Evolutionary conservation across 495 filamentous ascomycete genomes (phyloP), one percentile per base, ranked within the genome.

Genomic region (Diplogelasinospora grovesii): DNA sequence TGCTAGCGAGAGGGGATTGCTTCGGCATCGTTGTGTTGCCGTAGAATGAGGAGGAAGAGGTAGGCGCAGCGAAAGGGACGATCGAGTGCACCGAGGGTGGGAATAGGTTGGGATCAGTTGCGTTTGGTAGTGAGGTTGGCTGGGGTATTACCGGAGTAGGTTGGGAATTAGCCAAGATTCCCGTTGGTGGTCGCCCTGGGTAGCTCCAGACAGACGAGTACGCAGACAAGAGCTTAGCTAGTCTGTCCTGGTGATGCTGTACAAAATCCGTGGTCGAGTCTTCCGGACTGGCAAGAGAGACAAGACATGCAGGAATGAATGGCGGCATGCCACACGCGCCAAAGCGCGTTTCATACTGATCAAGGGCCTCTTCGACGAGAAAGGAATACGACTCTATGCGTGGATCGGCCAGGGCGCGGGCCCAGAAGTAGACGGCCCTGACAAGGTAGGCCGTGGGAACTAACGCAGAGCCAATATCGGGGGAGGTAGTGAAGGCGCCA

Each of bases 391-490:
- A 19, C 11, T 39, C 47, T 5, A 39, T 27, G 5, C 16, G 22
- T 9, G 53, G 45, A 10, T 45, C 45, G 8, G 33, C 23, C 5
- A 51, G 14, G 4, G 39, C 37, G 7, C 22, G 41, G 2, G 50
- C 46, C 47, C 50, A 53, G 8, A 59, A 33, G 18, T 51, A 57
- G 4, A 51, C 26, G 23, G 39, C 39, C 23, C 49, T 46, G 15
- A 46, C 15, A 11, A 57, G 26, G 32, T 54, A 57, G 8, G 50
- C 43, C 4, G 56, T 56, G 14, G 56, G 56, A 8, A 48, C 49
- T 7, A 43, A 39, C n/a, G 43, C 37, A 15, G 27, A 33, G 8
- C 38, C 43, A n/a, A 40, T 37, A 0, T 19, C 24, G 8, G 28
- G 26, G 0, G 53, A 46, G 8, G 22, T 14, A 15, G 37, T 18